Evolutionary conservation across 257 asterid species (phyloP).

Genomic region (Ajuga chamaepitys): DNA sequence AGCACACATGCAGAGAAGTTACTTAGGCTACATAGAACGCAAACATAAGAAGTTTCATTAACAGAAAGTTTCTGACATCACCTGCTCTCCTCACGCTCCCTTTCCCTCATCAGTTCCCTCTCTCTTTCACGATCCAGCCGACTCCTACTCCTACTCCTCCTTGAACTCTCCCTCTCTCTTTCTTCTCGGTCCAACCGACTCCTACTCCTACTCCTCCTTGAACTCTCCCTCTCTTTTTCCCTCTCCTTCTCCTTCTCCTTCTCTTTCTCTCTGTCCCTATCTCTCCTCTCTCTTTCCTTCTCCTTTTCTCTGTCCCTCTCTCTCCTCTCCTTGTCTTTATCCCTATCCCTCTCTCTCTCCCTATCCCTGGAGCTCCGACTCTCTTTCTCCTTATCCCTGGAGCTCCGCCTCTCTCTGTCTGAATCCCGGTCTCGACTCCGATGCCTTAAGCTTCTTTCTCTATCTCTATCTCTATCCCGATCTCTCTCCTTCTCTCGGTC

Average conservation of each 20-base stretch:
- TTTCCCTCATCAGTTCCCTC: constrained; percentile 49
- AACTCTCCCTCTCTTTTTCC: constrained; percentile 29
- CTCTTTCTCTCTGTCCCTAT: constrained; percentile 27
- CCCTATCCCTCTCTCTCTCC: constrained; percentile 31
- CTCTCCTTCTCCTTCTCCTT: constrained; percentile 31
- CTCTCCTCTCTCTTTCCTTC: constrained; percentile 35
- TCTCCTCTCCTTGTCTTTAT: constrained; percentile 25
- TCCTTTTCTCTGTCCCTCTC: constrained; percentile 21
- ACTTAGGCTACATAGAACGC: background rate
- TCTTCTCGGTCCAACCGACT: constrained; percentile 15
- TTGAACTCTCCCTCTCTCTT: constrained; percentile 14
- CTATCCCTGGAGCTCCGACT: too few relatives aligned
- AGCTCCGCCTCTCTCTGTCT: constrained; percentile 45
- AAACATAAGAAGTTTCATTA: background rate
- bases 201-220: constrained; percentile 32
- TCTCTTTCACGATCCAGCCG: constrained; percentile 64
- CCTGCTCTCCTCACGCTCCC: constrained; percentile 93
- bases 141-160: constrained; percentile 75
- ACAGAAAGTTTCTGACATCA: constrained; percentile 26
- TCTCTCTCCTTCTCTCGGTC: constrained; percentile 38
- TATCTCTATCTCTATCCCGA: constrained; percentile 30
- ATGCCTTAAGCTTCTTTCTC: constrained; percentile 58
- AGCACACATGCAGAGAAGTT: background rate
- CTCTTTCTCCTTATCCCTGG: constrained; percentile 42
- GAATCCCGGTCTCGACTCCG: constrained; percentile 46